Percentiles rank a stretch among this genome's conserved stretches.
Conservation (phyloP, 257 asterid species). For the Penstemon barbatus region DNA sequence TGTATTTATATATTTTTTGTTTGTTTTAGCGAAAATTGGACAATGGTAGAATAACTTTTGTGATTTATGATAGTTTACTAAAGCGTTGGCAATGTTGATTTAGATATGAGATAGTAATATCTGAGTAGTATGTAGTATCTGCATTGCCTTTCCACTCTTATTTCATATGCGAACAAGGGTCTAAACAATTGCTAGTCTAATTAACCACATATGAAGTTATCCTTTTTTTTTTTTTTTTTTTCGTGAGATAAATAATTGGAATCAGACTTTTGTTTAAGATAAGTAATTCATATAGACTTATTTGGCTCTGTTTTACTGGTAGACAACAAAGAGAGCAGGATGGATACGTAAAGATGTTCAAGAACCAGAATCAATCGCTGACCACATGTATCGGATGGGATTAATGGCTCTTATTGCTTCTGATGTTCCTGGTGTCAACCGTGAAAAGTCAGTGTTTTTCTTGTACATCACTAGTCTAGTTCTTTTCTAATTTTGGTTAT, state of each 20-base stretch:
- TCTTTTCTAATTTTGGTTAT: constrained; percentile 2
- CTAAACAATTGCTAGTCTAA: no score
- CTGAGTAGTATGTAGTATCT: neutral
- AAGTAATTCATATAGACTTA: constrained; percentile 6
- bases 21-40: neutral
- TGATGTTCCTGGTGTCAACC: constrained; percentile 82
- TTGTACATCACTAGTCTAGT: neutral
- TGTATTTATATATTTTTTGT: neutral
- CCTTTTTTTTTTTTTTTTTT: no score
- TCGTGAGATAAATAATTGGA: neutral
- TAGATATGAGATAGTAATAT: neutral
- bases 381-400: constrained; percentile 98
- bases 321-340: constrained; percentile 90
- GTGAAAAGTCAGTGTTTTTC: constrained; percentile 64
- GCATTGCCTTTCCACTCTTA: constrained; percentile 14
- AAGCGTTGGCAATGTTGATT: neutral
- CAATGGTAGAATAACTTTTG: neutral
- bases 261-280: neutral
- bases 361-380: constrained; percentile 87
- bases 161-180: neutral
- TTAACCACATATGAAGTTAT: no score
- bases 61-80: neutral
- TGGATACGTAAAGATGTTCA: constrained; percentile 70
- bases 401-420: constrained; percentile 85
- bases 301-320: constrained; percentile 23